These are phyloP conservation scores for Penicillium dipodomyicola DNA, from an alignment of 495 filamentous ascomycete genomes.

Conservation along the genomic window DNA sequence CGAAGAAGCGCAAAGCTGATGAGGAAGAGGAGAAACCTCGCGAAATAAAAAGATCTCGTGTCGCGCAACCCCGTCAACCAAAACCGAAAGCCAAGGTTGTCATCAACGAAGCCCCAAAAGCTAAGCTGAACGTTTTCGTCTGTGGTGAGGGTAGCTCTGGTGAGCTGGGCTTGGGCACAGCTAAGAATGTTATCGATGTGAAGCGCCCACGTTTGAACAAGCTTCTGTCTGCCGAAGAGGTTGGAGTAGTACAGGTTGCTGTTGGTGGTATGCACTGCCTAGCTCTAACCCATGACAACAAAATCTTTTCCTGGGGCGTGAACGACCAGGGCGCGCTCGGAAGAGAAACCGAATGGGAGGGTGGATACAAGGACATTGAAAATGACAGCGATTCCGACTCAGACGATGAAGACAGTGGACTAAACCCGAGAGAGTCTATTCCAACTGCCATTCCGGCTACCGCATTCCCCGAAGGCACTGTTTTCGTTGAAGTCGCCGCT, in stretches of 20 bases:
- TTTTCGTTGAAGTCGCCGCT: slow-evolving; percentile 59
- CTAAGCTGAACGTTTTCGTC: slow-evolving; percentile 62
- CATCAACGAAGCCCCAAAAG: slow-evolving; percentile 46
- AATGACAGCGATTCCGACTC: slow-evolving; percentile 50
- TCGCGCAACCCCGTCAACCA: slow-evolving; percentile 21
- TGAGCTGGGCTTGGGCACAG: slow-evolving; percentile 64
- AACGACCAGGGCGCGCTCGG: slow-evolving; percentile 67
- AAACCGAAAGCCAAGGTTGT: slow-evolving; percentile 33
- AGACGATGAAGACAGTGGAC: slow-evolving; percentile 54
- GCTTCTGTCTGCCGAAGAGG: slow-evolving; percentile 52
- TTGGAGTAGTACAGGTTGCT: slow-evolving; percentile 62
- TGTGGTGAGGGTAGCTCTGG: slow-evolving; percentile 66
- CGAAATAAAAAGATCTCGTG: slow-evolving; percentile 22
- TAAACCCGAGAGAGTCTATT: slow-evolving; percentile 61
- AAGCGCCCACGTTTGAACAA: slow-evolving; percentile 67
- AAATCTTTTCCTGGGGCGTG: slow-evolving; percentile 66
- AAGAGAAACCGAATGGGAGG: slow-evolving; percentile 59
- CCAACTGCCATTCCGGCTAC: slow-evolving; percentile 54
- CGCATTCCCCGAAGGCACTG: slow-evolving; percentile 52
- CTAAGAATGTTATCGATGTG: slow-evolving; percentile 60
- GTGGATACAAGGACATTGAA: slow-evolving; percentile 62
- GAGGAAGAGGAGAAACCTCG: slow-evolving; percentile 29
- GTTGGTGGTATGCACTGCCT: slow-evolving; percentile 65
- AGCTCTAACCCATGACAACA: slow-evolving; percentile 60
- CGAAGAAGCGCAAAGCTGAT: slow-evolving; percentile 45